phyloP scores from a whole-genome alignment of 2,329 filamentous ascomycete genomes.

The Sphaerulina populicola region DNA sequence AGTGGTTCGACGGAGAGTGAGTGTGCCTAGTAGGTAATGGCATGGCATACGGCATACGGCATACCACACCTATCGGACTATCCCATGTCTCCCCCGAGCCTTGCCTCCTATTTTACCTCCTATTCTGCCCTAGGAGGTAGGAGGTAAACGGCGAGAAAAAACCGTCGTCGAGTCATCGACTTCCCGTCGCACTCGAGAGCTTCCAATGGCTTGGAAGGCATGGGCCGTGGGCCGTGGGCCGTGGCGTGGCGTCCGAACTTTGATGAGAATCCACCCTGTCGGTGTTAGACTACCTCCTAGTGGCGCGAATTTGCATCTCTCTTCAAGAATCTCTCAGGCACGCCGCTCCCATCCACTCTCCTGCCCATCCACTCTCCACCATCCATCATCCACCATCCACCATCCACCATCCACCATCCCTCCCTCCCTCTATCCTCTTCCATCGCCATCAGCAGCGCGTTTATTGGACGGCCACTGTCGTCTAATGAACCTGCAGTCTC shows the following conservation, averaged over 20 bases:
- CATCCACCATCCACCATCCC: constrained; percentile 7
- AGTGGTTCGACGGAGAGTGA: not conserved
- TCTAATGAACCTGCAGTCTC: constrained; percentile 96
- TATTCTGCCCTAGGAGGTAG: too few relatives aligned
- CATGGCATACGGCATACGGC: too few relatives aligned
- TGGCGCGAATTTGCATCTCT: constrained; percentile 1
- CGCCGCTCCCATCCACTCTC: too few relatives aligned
- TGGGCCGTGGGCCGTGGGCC: too few relatives aligned
- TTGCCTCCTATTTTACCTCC: too few relatives aligned
- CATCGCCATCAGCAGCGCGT: constrained; percentile 54
- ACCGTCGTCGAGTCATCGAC: constrained; percentile 3
- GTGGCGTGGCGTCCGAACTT: too few relatives aligned
- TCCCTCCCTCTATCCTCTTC: constrained; percentile 7
- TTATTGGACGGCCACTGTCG: constrained; percentile 79
- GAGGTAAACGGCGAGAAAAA: too few relatives aligned
- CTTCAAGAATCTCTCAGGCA: not conserved
- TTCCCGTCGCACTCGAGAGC: not conserved
- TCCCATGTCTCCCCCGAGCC: not conserved
- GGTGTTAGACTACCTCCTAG: not conserved
- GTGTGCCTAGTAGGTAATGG: not conserved
- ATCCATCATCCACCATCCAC: constrained; percentile 7
- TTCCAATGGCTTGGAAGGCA: too few relatives aligned
- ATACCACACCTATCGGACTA: too few relatives aligned
- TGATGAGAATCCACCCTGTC: too few relatives aligned
- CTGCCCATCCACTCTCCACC: constrained; percentile 7